Conservation (phyloP, 192 early-diverging fungal genomes). For the Spizellomyces sp. region DNA sequence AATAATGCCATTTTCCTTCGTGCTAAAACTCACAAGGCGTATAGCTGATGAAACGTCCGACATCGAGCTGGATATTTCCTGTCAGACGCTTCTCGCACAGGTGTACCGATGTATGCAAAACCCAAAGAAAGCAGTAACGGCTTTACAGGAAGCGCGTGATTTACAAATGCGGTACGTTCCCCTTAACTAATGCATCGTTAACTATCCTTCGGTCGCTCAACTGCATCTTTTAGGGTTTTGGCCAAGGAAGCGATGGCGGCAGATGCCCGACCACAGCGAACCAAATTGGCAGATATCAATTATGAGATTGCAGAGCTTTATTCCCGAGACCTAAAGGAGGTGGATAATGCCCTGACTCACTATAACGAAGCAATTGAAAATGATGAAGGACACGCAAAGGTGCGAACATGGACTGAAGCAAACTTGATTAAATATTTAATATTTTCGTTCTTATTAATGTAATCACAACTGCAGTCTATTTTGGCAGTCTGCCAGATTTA, state of each 20-base stretch:
- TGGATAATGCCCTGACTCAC: conserved; percentile 35
- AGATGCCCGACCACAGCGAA: too few relatives aligned
- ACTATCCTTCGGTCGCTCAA: too few relatives aligned
- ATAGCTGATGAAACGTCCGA: conserved; percentile 36
- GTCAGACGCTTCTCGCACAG: conserved; percentile 39
- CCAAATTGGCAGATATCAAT: conserved; percentile 36
- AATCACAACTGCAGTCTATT: conserved; percentile 29
- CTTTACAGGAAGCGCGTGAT: conserved; percentile 39
- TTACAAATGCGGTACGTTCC: conserved; percentile 36
- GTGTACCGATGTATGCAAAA: conserved; percentile 5
- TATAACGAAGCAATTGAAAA: conserved; percentile 52
- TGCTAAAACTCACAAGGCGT: background rate
- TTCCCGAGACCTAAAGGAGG: conserved; percentile 34
- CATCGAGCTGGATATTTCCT: conserved; percentile 39
- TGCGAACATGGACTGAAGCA: conserved; percentile 13
- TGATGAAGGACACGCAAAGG: conserved; percentile 41
- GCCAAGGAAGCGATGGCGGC: too few relatives aligned
- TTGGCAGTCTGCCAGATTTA: conserved; percentile 44
- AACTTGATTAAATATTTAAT: conserved; percentile 24
- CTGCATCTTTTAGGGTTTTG: too few relatives aligned
- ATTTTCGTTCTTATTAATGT: conserved; percentile 8
- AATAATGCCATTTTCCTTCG: too few relatives aligned
- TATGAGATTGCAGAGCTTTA: conserved; percentile 42
- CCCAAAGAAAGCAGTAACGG: conserved; percentile 32
- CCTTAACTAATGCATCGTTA: background rate